phyloP scores from a whole-genome alignment of 176 grass and related monocot species.

The Triticum turgidum region DNA sequence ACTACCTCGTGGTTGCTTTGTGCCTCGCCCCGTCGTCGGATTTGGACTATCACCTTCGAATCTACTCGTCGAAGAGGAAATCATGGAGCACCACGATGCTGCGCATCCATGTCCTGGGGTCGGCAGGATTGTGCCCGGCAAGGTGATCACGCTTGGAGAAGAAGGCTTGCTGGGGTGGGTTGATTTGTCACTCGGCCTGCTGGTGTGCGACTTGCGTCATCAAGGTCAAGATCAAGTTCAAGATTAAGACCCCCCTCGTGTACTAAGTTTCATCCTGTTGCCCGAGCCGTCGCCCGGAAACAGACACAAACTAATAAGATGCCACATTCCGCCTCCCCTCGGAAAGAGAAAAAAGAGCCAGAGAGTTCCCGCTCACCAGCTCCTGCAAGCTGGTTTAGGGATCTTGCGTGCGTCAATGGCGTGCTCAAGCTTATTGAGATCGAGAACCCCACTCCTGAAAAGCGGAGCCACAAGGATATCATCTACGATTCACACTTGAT shows the following conservation, averaged over 20 bases:
- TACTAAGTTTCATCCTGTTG: not conserved
- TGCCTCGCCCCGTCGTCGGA: not conserved
- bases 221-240: not conserved
- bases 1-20: not conserved
- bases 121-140: not conserved
- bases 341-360: too few relatives aligned
- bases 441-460: not conserved
- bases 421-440: constrained; percentile 6
- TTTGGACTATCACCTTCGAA: not conserved
- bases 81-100: not conserved
- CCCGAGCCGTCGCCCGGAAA: not conserved
- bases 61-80: not conserved
- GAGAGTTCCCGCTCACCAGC: too few relatives aligned
- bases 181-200: not conserved
- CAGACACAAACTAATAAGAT: not conserved
- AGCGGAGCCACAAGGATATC: not conserved
- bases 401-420: not conserved
- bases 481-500: not conserved
- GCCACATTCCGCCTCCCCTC: not conserved
- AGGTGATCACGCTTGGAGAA: not conserved
- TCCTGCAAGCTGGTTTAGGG: not conserved
- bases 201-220: not conserved
- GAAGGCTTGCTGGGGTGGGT: not conserved
- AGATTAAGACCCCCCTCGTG: too few relatives aligned
- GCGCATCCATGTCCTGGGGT: not conserved